Evolutionary conservation across 2,329 filamentous ascomycete genomes (phyloP).

Genomic region (Fusarium sp.): DNA sequence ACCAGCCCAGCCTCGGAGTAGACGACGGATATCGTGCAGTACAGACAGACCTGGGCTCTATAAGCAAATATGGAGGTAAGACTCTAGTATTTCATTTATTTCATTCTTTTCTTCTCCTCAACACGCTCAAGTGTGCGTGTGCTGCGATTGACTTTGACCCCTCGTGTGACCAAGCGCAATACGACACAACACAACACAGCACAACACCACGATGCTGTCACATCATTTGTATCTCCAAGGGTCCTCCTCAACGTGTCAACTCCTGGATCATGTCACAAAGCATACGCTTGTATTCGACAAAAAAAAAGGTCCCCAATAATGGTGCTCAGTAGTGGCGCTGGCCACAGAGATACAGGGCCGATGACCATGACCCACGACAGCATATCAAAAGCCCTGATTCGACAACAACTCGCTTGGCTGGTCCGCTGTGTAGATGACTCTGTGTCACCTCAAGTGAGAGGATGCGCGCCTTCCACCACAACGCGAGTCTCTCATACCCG

Average conservation of each 20-base stretch:
- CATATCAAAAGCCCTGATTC: constrained; percentile 30
- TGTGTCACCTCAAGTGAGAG: constrained; percentile 39
- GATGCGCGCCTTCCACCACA: constrained; percentile 27
- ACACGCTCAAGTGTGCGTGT: constrained; percentile 19
- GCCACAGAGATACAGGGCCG: constrained; percentile 23
- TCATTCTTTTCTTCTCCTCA: neutral
- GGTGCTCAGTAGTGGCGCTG: constrained; percentile 16
- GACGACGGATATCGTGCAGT: constrained; percentile 17
- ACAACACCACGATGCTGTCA: constrained; percentile 4
- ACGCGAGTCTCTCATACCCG: constrained; percentile 16
- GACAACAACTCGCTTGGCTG: constrained; percentile 31
- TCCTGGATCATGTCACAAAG: constrained; percentile 8
- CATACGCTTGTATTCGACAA: neutral
- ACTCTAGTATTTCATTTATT: constrained; percentile 10
- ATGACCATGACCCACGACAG: constrained; percentile 8
- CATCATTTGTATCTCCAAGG: constrained; percentile 24
- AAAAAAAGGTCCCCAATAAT: neutral
- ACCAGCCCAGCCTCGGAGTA: constrained; percentile 14
- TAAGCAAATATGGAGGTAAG: constrained; percentile 40
- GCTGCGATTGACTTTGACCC: constrained; percentile 22
- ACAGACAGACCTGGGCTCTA: constrained; percentile 1
- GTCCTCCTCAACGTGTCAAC: constrained; percentile 5
- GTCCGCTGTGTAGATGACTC: constrained; percentile 16
- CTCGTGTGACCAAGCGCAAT: constrained; percentile 29
- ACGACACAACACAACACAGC: neutral